Evolutionary conservation across 2,329 filamentous ascomycete genomes (phyloP).

Genomic region (Colletotrichum tropicicola): DNA sequence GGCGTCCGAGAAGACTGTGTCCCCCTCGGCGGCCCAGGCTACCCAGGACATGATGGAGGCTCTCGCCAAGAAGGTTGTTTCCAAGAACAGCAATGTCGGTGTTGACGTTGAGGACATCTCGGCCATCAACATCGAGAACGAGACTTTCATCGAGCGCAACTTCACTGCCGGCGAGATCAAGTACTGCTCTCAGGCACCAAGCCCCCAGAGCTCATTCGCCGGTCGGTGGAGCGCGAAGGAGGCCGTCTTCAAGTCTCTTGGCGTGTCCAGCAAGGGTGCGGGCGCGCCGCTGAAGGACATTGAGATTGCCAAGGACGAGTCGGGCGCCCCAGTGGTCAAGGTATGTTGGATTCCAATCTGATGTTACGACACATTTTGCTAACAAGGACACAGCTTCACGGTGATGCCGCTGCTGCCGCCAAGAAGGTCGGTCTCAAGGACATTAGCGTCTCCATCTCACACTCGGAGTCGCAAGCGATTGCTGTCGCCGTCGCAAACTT

Average conservation of each 20-base stretch:
- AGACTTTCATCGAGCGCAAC: constrained; percentile 94
- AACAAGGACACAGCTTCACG: constrained; percentile 75
- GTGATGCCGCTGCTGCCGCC: constrained; percentile 84
- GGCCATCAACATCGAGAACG: constrained; percentile 90
- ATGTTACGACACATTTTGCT: constrained; percentile 37
- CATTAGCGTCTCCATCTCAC: constrained; percentile 93
- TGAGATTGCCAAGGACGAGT: constrained; percentile 85
- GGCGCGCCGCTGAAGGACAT: constrained; percentile 94
- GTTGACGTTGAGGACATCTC: constrained; percentile 93
- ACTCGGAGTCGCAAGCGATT: constrained; percentile 93
- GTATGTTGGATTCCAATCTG: constrained; percentile 63
- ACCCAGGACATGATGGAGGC: constrained; percentile 82
- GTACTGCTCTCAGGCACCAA: constrained; percentile 84
- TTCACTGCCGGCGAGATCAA: constrained; percentile 86
- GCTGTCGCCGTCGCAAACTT: constrained; percentile 90
- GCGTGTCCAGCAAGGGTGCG: constrained; percentile 85
- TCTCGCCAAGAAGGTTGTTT: constrained; percentile 70
- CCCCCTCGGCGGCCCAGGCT: constrained; percentile 62
- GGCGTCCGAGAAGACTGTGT: constrained; percentile 64
- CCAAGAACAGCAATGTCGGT: constrained; percentile 80
- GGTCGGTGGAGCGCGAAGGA: constrained; percentile 98
- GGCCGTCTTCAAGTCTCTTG: constrained; percentile 96
- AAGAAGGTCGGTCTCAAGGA: constrained; percentile 86
- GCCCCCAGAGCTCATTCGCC: constrained; percentile 89
- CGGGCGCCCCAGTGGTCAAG: constrained; percentile 83